Base-by-base conservation (phyloP, 1,284 basidiomycete genomes). In the Moesziomyces parantarcticus region DNA sequence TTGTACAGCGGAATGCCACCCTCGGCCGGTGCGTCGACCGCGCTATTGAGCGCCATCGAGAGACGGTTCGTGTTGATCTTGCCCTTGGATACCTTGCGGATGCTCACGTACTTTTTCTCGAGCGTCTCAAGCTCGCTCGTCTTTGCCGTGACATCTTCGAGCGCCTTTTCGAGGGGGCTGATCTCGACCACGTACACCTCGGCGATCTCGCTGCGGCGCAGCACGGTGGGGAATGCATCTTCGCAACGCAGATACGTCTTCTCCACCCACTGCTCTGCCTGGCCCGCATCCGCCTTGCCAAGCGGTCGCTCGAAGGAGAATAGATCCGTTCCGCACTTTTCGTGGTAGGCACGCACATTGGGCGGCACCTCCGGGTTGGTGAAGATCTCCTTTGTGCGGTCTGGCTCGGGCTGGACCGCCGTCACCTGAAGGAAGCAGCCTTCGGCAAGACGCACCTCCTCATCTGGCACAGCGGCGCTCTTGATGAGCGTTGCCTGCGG, bases 191-290 rank as follows among this genome's bases (percentile, higher is more conserved):
- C 86, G 44, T 90, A 87, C 39, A 90, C 86, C 40, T 89, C 89
- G n/a, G 94, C 86, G 29, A 98, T 89, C 80, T 97, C 94, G 6
- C 93, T 94, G 18, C 96, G 89, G 43, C 92, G 90, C 39, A 98
- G 87, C 4, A 98, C 92, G 0, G 93, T 94, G 0, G 96, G 96
- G 85, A 99, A 93, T 0, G 89, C 88, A 75, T 96, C 93, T 83
- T 95, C 93, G 54, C 85, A 86, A 18, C 76, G 73, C 23, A 81
- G 51, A 42, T 73, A 78, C 18, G 79, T 80, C 86, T 95, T 97
- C 83, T 97, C 93, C 0, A 91, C 86, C 94, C 94, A 97, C 21
- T 74, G 57, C 56, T 69, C 71, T 10, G 70, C 53, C 7, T 61
- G 39, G 44, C 85, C 21, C 8, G 46, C 70, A 20, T 47, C 63